phyloP scores from a whole-genome alignment of 176 grass and related monocot species.

The Sorghum bicolor region DNA sequence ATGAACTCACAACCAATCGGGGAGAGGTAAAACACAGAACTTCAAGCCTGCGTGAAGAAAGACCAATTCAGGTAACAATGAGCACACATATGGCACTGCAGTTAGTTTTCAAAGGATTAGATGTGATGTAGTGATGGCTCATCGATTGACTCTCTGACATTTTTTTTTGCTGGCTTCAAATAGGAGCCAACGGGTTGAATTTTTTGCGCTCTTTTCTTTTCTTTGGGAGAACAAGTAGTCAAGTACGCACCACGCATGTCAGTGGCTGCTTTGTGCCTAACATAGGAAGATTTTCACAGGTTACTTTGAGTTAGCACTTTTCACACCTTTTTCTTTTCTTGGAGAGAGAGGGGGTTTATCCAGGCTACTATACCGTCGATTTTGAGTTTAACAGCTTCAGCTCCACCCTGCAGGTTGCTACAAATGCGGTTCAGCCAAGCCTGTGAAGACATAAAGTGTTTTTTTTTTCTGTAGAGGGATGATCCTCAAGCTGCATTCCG shows the following conservation, averaged over 20 bases:
- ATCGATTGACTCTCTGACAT: constrained; percentile 29
- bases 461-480: not conserved
- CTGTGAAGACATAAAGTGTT: constrained; percentile 1
- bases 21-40: constrained; percentile 79
- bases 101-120: not conserved
- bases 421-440: constrained; percentile 32
- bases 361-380: not conserved
- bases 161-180: constrained; percentile 25
- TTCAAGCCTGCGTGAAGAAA: constrained; percentile 46
- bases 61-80: constrained; percentile 58
- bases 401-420: constrained; percentile 23
- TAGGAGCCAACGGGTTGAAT: constrained; percentile 38
- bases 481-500: not conserved
- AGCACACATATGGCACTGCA: not conserved
- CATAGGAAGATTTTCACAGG: constrained; percentile 21
- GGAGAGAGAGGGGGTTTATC: not conserved
- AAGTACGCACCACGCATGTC: constrained; percentile 8
- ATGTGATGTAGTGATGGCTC: not conserved
- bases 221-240: constrained; percentile 20
- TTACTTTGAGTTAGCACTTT: constrained; percentile 25
- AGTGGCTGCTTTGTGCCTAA: not conserved
- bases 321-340: not conserved
- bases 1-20: constrained; percentile 77
- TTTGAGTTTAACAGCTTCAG: constrained; percentile 2
- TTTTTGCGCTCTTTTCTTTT: constrained; percentile 13